Percentiles rank a stretch among this genome's conserved stretches.
Conservation (phyloP, 345 rosid species). For the Toxicodendron radicans region DNA sequence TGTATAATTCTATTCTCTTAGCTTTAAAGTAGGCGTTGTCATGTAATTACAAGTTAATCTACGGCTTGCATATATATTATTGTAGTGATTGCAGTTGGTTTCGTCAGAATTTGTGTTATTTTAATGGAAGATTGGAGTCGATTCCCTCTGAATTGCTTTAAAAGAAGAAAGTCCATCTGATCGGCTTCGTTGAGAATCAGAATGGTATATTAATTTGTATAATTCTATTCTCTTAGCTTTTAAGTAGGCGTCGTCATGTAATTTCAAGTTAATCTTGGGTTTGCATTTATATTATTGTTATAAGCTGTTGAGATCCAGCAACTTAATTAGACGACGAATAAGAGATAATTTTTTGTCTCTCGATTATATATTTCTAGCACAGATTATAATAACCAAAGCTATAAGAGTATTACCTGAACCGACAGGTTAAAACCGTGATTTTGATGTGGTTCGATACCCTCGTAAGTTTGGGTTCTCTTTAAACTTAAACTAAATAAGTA, state of each 20-base stretch:
- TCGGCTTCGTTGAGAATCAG: background rate
- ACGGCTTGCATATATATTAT: background rate
- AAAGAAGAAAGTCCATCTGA: background rate
- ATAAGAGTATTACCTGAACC: too few relatives aligned
- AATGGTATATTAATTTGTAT: conserved; percentile 14
- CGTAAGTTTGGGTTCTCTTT: background rate
- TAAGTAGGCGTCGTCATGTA: background rate
- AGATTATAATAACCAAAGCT: background rate
- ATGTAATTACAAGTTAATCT: background rate
- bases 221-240: background rate
- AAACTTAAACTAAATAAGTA: background rate
- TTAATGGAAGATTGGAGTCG: background rate
- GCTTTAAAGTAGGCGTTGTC: background rate
- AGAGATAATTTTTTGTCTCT: background rate
- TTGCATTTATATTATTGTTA: background rate
- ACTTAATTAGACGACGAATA: too few relatives aligned
- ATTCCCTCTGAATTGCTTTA: background rate
- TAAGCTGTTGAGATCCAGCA: too few relatives aligned
- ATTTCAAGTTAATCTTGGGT: background rate
- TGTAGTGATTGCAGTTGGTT: background rate
- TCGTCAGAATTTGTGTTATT: background rate
- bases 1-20: background rate
- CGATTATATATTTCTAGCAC: background rate
- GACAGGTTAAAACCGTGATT: too few relatives aligned
- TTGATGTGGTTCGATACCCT: too few relatives aligned